A percentile compares a stretch with the other conserved stretches of the same genome.
phyloP scores from a whole-genome alignment of 1,284 basidiomycete genomes.

The Chiua sp. region DNA sequence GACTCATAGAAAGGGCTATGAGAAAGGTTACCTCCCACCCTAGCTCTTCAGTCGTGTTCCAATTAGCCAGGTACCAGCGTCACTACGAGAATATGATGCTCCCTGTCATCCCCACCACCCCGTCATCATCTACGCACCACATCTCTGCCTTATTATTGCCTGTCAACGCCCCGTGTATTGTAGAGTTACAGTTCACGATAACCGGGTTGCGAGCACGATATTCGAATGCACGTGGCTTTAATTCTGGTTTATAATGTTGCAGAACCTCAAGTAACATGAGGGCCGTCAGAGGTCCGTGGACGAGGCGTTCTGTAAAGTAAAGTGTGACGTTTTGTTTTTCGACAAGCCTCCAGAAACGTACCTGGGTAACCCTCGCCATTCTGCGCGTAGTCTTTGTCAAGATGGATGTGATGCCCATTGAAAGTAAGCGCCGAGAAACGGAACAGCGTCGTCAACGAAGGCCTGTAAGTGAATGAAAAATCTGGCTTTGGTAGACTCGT shows the following conservation, averaged over 20 bases:
- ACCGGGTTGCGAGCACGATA: slow-evolving; percentile 81
- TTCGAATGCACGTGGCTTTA: slow-evolving; percentile 58
- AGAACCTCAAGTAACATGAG: slow-evolving; percentile 75
- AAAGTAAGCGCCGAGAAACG: slow-evolving; percentile 86
- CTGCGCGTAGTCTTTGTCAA: slow-evolving; percentile 73
- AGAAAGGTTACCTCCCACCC: neutral
- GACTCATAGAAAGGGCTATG: neutral
- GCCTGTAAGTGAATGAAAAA: slow-evolving; percentile 69
- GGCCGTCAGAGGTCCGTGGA: slow-evolving; percentile 84
- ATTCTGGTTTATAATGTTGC: slow-evolving; percentile 50
- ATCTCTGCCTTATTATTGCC: slow-evolving; percentile 46
- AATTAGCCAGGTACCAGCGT: neutral
- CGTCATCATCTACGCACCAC: slow-evolving; percentile 63
- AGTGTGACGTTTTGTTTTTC: neutral
- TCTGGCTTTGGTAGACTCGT: slow-evolving; percentile 56
- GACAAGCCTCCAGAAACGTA: slow-evolving; percentile 33
- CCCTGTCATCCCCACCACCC: slow-evolving; percentile 78
- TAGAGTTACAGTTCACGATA: slow-evolving; percentile 64
- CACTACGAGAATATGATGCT: slow-evolving; percentile 36
- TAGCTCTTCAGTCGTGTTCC: too few relatives aligned
- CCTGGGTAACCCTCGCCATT: slow-evolving; percentile 77
- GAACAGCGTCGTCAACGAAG: slow-evolving; percentile 76
- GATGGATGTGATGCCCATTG: slow-evolving; percentile 77
- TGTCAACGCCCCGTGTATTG: slow-evolving; percentile 56
- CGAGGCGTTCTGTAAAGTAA: slow-evolving; percentile 63